These are phyloP conservation scores for Bryoglossum gracile DNA, from an alignment of 495 filamentous ascomycete genomes.

Conservation along the genomic window DNA sequence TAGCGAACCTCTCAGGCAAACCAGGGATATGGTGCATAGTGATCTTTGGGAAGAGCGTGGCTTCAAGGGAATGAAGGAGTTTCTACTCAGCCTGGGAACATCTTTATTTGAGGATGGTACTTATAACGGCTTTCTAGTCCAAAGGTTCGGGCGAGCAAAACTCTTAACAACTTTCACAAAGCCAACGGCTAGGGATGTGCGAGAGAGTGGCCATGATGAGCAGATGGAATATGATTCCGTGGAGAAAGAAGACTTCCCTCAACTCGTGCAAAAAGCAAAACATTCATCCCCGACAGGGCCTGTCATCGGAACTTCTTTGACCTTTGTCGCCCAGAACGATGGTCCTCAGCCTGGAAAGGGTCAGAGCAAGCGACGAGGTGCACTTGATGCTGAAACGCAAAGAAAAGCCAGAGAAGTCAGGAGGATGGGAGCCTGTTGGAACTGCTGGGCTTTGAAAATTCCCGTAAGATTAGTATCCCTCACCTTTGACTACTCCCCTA, in stretches of 20 bases:
- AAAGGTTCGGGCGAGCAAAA: conserved; percentile 11
- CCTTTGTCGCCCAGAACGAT: conserved; percentile 8
- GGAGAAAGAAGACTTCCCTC: not conserved
- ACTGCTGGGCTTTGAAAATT: conserved; percentile 22
- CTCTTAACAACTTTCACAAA: not conserved
- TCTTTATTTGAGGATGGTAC: conserved; percentile 1
- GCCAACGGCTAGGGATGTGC: not conserved
- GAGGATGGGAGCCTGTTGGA: conserved; percentile 20
- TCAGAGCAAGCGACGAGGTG: conserved; percentile 8
- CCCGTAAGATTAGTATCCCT: too few relatives aligned
- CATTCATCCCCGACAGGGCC: not conserved
- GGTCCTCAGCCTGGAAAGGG: not conserved
- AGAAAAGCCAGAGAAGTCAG: conserved; percentile 17
- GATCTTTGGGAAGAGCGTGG: conserved; percentile 15
- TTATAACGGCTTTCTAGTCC: conserved; percentile 19
- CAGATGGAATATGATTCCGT: not conserved
- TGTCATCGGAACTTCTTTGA: not conserved
- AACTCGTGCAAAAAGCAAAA: not conserved
- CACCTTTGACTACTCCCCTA: not conserved
- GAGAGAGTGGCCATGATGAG: not conserved
- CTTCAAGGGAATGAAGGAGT: conserved; percentile 16
- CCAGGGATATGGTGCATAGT: conserved; percentile 2
- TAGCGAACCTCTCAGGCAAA: not conserved
- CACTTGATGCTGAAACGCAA: conserved; percentile 4
- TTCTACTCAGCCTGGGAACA: conserved; percentile 16